Evolutionary conservation across 2,329 filamentous ascomycete genomes (phyloP).

Genomic region (Penicillium olsonii): DNA sequence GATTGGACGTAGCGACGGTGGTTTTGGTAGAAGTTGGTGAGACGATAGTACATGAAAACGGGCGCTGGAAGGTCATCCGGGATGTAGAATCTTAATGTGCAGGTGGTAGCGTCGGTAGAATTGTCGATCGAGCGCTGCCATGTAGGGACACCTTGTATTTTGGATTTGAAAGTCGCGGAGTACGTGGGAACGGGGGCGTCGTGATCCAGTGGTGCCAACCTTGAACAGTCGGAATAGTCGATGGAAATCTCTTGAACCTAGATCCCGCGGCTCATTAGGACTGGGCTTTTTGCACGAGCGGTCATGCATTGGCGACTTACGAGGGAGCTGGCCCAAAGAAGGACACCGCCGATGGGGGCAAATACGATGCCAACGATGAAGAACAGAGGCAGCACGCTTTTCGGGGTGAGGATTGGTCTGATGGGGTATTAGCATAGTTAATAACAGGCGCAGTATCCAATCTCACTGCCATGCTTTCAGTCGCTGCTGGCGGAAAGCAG

Average conservation of each 20-base stretch:
- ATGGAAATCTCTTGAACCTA: constrained; percentile 88
- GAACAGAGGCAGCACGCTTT: constrained; percentile 88
- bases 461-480: constrained; percentile 97
- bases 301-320: constrained; percentile 50
- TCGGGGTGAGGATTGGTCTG: constrained; percentile 91
- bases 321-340: constrained; percentile 81
- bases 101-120: constrained; percentile 53
- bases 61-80: constrained; percentile 78
- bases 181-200: constrained; percentile 40
- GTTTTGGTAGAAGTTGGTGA: constrained; percentile 99
- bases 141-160: constrained; percentile 43
- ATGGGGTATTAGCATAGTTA: constrained; percentile 18
- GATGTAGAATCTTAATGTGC: constrained; percentile 75
- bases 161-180: constrained; percentile 67
- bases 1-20: constrained; percentile 94
- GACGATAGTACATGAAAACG: constrained; percentile 89
- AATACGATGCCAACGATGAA: constrained; percentile 90
- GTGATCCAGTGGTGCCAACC: constrained; percentile 53
- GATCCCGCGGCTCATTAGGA: constrained; percentile 1
- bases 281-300: neutral
- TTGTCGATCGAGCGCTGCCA: constrained; percentile 36
- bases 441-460: neutral
- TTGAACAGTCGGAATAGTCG: constrained; percentile 80
- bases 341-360: constrained; percentile 82
- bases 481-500: constrained; percentile 93